These are phyloP conservation scores for Neurospora intermedia DNA, from an alignment of 495 filamentous ascomycete genomes.

Conservation along the genomic window DNA sequence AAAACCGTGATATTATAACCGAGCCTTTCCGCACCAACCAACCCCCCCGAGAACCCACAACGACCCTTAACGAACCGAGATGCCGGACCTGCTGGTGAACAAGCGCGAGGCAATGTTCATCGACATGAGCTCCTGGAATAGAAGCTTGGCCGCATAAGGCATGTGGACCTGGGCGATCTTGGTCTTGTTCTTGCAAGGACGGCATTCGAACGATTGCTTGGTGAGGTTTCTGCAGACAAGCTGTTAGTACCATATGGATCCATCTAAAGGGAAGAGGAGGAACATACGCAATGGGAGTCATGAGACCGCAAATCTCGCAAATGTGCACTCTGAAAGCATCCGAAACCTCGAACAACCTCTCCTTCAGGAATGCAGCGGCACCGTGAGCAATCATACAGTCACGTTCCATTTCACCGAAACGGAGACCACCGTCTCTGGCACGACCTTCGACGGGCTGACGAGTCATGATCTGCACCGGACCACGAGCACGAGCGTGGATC, in stretches of 20 bases:
- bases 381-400: constrained; percentile 99
- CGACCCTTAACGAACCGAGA: constrained; percentile 46
- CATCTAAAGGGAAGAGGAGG: constrained; percentile 2
- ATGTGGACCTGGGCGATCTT: constrained; percentile 95
- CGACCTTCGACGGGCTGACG: constrained; percentile 97
- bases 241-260: constrained; percentile 13
- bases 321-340: constrained; percentile 98
- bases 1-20: constrained; percentile 2
- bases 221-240: constrained; percentile 63
- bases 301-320: constrained; percentile 96
- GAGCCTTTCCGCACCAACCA: not conserved
- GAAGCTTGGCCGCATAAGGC: constrained; percentile 93
- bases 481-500: constrained; percentile 93
- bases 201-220: constrained; percentile 89
- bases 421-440: constrained; percentile 92
- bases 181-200: constrained; percentile 97
- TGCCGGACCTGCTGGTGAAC: constrained; percentile 77
- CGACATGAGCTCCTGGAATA: constrained; percentile 94
- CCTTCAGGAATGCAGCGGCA: constrained; percentile 91
- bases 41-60: not conserved
- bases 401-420: constrained; percentile 99
- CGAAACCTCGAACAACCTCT: constrained; percentile 90
- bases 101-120: constrained; percentile 98
- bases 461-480: constrained; percentile 93
- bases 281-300: constrained; percentile 98